These are phyloP conservation scores for Cutaneotrichosporon sp. DNA, from an alignment of 1,284 basidiomycete species.

Conservation along the genomic window DNA sequence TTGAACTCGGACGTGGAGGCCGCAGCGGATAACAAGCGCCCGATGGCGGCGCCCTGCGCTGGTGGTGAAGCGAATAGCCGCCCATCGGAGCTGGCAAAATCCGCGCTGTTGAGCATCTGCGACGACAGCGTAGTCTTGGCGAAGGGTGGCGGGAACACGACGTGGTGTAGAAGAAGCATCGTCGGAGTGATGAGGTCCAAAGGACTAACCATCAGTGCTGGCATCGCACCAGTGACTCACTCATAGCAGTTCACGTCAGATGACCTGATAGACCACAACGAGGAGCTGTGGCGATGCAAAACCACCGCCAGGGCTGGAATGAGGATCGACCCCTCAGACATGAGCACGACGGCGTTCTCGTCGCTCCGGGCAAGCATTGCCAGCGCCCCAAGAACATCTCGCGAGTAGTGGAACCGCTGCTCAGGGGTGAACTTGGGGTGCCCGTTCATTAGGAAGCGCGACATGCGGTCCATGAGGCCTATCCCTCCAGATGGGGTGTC, in stretches of 20 bases:
- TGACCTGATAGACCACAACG: slow-evolving; percentile 37
- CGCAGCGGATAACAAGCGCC: slow-evolving; percentile 25
- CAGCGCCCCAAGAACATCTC: slow-evolving; percentile 24
- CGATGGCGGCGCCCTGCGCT: slow-evolving; percentile 40
- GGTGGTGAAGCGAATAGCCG: slow-evolving; percentile 5
- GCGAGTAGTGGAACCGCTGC: slow-evolving; percentile 16
- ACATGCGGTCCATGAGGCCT: slow-evolving; percentile 29
- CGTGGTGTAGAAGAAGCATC: slow-evolving; percentile 43
- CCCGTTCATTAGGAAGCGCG: slow-evolving; percentile 22
- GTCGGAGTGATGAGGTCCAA: slow-evolving; percentile 33
- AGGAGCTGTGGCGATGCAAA: slow-evolving; percentile 33
- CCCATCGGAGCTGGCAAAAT: slow-evolving; percentile 12
- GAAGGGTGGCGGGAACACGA: slow-evolving; percentile 40
- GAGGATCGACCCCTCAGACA: slow-evolving; percentile 36
- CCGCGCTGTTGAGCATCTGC: not conserved
- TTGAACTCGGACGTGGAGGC: slow-evolving; percentile 57
- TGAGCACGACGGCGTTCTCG: slow-evolving; percentile 39
- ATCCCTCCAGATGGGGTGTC: slow-evolving; percentile 7
- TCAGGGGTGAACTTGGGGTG: slow-evolving; percentile 5
- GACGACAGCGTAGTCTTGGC: not conserved
- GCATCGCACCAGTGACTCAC: not conserved
- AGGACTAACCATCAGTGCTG: slow-evolving; percentile 27
- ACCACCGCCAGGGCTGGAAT: slow-evolving; percentile 37
- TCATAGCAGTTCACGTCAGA: slow-evolving; percentile 2
- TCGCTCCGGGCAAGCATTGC: slow-evolving; percentile 37